These are phyloP conservation scores for Populus hybrid DNA, from an alignment of 441 rosid genomes.

Conservation along the genomic window DNA sequence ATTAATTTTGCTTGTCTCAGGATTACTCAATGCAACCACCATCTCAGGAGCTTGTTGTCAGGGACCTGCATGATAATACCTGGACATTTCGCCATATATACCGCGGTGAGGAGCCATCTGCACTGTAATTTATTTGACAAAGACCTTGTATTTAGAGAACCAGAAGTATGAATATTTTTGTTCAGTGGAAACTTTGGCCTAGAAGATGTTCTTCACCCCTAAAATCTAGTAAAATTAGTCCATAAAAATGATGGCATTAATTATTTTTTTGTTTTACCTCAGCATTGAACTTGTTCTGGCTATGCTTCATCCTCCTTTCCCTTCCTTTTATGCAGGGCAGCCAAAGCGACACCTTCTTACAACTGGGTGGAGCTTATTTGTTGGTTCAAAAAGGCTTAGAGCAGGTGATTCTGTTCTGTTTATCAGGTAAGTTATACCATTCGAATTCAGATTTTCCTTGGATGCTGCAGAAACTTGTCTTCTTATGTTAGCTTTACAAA, in stretches of 20 bases:
- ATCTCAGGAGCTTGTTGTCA: constrained; percentile 87
- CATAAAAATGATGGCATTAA: neutral
- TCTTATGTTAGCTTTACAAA: neutral
- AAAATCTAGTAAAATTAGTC: neutral
- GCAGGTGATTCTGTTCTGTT: constrained; percentile 95
- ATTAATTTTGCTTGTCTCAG: constrained; percentile 29
- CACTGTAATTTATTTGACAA: neutral
- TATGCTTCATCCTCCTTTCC: neutral
- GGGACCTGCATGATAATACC: constrained; percentile 83
- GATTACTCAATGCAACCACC: constrained; percentile 95
- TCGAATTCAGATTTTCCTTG: neutral
- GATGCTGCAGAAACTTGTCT: neutral
- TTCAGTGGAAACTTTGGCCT: neutral
- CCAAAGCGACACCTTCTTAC: constrained; percentile 97
- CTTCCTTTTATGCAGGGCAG: constrained; percentile 58
- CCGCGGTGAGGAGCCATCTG: constrained; percentile 48
- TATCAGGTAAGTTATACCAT: constrained; percentile 58
- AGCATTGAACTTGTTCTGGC: neutral
- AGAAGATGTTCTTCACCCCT: neutral
- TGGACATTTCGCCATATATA: constrained; percentile 98
- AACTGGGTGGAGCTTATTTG: constrained; percentile 96
- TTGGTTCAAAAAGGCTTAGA: constrained; percentile 90
- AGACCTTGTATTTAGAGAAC: neutral
- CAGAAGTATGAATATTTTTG: neutral
- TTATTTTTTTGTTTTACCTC: neutral